Conservation (phyloP, 345 rosid genomes). For the Abelmoschus esculentus region DNA sequence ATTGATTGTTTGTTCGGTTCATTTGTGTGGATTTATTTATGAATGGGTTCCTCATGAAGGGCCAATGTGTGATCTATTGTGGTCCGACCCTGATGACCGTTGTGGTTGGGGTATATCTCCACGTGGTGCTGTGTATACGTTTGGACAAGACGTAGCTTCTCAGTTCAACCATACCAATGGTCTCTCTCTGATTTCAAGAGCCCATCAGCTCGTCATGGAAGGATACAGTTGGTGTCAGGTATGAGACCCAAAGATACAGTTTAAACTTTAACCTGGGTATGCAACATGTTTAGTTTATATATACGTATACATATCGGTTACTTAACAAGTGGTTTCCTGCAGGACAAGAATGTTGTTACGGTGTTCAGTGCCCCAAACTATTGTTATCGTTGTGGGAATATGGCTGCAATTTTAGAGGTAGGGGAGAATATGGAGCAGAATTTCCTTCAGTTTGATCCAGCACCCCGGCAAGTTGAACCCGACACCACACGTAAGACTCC, state of each 20-base stretch:
- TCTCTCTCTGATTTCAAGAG: constrained; percentile 77
- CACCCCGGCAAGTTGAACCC: constrained; percentile 57
- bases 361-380: constrained; percentile 96
- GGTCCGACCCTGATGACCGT: constrained; percentile 98
- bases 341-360: constrained; percentile 91
- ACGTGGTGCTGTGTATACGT: constrained; percentile 94
- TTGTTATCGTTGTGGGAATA: constrained; percentile 92
- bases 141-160: constrained; percentile 86
- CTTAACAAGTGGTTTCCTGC: neutral
- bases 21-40: neutral
- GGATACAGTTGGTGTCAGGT: constrained; percentile 29
- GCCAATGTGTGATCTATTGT: constrained; percentile 94
- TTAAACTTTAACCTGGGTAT: neutral
- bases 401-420: constrained; percentile 61
- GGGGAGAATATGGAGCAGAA: constrained; percentile 88
- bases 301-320: neutral
- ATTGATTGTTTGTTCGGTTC: neutral
- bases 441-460: constrained; percentile 18
- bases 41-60: constrained; percentile 93
- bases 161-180: constrained; percentile 88
- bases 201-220: constrained; percentile 98
- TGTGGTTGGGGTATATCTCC: constrained; percentile 99
- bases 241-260: constrained; percentile 1
- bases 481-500: constrained; percentile 95
- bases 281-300: neutral